phyloP scores from a whole-genome alignment of 345 rosid genomes.

The Bruguiera gymnorhiza region DNA sequence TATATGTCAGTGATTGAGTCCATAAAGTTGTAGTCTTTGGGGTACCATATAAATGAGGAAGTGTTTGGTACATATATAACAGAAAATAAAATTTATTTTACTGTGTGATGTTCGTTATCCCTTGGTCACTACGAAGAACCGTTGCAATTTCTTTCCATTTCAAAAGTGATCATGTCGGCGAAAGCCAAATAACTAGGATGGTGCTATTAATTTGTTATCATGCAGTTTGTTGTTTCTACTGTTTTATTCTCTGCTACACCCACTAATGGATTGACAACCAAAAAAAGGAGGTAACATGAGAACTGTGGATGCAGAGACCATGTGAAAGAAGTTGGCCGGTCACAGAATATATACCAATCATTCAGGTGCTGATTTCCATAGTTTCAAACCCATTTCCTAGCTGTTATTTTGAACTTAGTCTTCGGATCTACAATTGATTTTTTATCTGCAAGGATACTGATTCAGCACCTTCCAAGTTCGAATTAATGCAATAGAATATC shows the following conservation, averaged over 20 bases:
- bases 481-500: conserved; percentile 4
- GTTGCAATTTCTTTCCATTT: neutral
- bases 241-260: conserved; percentile 29
- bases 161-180: conserved; percentile 17
- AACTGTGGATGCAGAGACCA: conserved; percentile 2
- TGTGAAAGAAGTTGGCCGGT: conserved; percentile 23
- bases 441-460: neutral
- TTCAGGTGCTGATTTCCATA: conserved; percentile 4
- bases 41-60: neutral
- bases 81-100: neutral
- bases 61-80: too few relatives aligned
- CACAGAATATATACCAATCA: conserved; percentile 11
- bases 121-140: neutral
- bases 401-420: conserved; percentile 27
- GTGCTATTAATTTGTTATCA: conserved; percentile 12
- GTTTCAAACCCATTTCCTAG: conserved; percentile 15
- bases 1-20: neutral
- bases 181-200: neutral
- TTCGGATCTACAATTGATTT: conserved; percentile 22
- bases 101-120: neutral
- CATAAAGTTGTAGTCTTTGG: conserved; percentile 3
- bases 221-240: conserved; percentile 30
- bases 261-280: conserved; percentile 6
- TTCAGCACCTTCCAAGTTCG: neutral
- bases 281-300: neutral